These are phyloP conservation scores for Flaveria sonorensis DNA, from an alignment of 129 eudicot species.

Conservation along the genomic window DNA sequence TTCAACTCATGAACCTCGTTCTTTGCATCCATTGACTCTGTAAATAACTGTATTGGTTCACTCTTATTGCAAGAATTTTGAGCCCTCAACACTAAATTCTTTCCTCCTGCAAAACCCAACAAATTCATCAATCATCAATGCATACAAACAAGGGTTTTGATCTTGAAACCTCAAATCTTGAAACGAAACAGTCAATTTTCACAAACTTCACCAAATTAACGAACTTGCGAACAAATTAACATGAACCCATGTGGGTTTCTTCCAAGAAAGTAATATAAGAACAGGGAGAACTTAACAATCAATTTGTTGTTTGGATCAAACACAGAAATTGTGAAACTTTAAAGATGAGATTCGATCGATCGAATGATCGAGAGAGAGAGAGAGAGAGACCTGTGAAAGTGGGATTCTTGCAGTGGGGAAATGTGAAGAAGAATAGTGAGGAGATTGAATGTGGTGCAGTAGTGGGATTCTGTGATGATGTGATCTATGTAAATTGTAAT, in stretches of 20 bases:
- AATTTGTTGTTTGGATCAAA: slow-evolving; percentile 24
- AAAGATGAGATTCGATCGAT: slow-evolving; percentile 22
- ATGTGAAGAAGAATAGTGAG: slow-evolving; percentile 25
- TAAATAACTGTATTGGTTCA: slow-evolving; percentile 34
- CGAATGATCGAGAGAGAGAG: slow-evolving; percentile 17
- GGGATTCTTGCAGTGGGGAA: slow-evolving; percentile 34
- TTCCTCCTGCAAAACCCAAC: slow-evolving; percentile 52
- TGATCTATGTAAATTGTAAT: background rate
- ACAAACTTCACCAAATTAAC: background rate
- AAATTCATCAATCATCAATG: slow-evolving; percentile 14
- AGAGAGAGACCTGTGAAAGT: slow-evolving; percentile 45
- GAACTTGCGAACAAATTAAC: slow-evolving; percentile 12
- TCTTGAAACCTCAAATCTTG: slow-evolving; percentile 15
- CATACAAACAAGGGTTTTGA: background rate
- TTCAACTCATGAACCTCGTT: slow-evolving; percentile 42
- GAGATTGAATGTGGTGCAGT: slow-evolving; percentile 1
- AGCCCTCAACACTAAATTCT: slow-evolving; percentile 34
- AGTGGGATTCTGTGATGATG: slow-evolving; percentile 27
- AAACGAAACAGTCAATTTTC: background rate
- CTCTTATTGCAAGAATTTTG: slow-evolving; percentile 37
- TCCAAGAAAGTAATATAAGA: background rate
- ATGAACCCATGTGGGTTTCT: slow-evolving; percentile 23
- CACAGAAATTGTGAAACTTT: slow-evolving; percentile 11
- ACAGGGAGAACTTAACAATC: background rate
- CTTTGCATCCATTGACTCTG: slow-evolving; percentile 50